A percentile compares a stretch with the other conserved stretches of the same genome.
Conservation (phyloP, 2,329 filamentous ascomycete species). For the Scedosporium apiospermum region DNA sequence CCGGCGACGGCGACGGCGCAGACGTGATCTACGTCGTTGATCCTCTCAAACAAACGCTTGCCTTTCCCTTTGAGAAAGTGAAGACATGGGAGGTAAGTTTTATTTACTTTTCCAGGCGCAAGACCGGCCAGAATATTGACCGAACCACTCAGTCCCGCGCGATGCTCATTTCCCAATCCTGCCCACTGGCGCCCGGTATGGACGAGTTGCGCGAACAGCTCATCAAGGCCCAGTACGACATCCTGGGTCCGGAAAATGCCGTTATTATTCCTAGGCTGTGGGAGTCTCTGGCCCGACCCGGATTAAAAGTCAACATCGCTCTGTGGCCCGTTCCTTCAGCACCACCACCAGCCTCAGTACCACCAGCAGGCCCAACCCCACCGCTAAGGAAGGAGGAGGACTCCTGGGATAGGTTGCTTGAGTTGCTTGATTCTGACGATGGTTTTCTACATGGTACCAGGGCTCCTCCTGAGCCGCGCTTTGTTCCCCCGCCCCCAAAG, state of each 20-base stretch:
- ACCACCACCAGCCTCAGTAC: too few relatives aligned
- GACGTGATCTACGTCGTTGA: background rate
- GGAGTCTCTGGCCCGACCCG: background rate
- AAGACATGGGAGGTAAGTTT: background rate
- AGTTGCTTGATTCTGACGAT: too few relatives aligned
- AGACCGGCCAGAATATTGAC: background rate
- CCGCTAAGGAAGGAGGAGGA: background rate
- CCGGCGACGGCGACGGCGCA: background rate
- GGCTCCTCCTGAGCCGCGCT: too few relatives aligned
- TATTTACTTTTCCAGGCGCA: background rate
- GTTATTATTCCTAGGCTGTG: background rate
- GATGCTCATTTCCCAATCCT: background rate
- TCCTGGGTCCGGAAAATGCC: background rate
- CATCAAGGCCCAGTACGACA: background rate
- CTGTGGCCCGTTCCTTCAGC: background rate
- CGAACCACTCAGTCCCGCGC: background rate
- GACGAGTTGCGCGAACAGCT: background rate
- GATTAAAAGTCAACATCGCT: background rate
- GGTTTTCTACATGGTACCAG: too few relatives aligned
- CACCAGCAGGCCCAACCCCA: background rate
- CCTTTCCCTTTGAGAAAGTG: background rate
- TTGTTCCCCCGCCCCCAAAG: too few relatives aligned
- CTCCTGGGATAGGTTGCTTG: background rate
- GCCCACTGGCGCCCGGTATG: background rate
- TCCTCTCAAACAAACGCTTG: background rate